Percentiles rank a stretch among this genome's conserved stretches.
These are phyloP conservation scores for Aspergillus diversus DNA, from an alignment of 495 filamentous ascomycete genomes.

Conservation along the genomic window DNA sequence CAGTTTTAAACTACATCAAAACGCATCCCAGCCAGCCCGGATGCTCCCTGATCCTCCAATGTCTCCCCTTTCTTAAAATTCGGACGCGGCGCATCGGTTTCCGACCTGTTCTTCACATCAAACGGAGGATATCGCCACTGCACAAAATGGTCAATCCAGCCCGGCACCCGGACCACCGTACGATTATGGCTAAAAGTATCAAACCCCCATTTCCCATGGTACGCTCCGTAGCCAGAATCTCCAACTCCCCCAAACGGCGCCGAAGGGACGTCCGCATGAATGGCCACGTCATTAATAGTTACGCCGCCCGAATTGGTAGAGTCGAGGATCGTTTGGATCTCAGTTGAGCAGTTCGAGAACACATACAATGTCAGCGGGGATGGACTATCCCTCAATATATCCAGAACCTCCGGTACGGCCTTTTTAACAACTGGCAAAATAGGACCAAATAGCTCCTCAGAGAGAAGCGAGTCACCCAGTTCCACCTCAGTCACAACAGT, in stretches of 20 bases:
- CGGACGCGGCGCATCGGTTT: not conserved
- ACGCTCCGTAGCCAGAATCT: not conserved
- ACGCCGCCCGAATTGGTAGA: not conserved
- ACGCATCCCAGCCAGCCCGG: not conserved
- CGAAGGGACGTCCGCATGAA: not conserved
- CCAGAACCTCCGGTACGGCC: not conserved
- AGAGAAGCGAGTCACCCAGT: not conserved
- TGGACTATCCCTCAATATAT: not conserved
- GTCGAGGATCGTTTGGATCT: not conserved
- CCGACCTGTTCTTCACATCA: not conserved
- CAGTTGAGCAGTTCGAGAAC: not conserved
- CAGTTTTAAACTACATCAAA: not conserved
- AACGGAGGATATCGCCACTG: not conserved
- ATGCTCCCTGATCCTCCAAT: not conserved
- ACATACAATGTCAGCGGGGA: not conserved
- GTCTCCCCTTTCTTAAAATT: not conserved
- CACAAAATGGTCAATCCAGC: not conserved
- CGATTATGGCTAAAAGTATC: not conserved
- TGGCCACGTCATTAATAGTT: not conserved
- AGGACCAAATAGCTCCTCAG: not conserved
- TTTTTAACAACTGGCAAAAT: not conserved
- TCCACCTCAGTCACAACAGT: not conserved
- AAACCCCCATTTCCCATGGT: not conserved
- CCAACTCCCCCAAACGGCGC: not conserved
- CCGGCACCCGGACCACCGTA: not conserved